Conservation (phyloP, 2,329 filamentous ascomycete species). For the Huntiella bhutanensis region DNA sequence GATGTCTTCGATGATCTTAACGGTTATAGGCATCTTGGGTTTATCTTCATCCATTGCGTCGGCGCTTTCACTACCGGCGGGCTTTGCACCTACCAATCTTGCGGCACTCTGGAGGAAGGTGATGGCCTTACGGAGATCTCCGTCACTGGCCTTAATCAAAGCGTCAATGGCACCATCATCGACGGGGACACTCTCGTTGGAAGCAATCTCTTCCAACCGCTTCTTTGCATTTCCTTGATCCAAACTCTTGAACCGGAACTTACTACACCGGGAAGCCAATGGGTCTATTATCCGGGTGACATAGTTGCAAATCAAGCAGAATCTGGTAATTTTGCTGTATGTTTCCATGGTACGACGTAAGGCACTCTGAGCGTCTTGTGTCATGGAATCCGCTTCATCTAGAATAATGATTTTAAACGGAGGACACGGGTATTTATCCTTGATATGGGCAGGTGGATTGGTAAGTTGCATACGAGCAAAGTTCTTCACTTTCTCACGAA, state of each 20-base stretch:
- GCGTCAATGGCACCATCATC: conserved; percentile 67
- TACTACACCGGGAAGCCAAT: conserved; percentile 78
- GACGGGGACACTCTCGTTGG: conserved; percentile 54
- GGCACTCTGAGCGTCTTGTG: conserved; percentile 88
- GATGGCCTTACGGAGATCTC: conserved; percentile 88
- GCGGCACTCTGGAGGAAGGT: conserved; percentile 94
- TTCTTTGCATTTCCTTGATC: conserved; percentile 69
- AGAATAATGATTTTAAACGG: conserved; percentile 98
- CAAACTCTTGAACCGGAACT: conserved; percentile 93
- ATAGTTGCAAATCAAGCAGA: conserved; percentile 97
- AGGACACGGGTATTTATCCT: conserved; percentile 67
- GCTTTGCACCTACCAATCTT: conserved; percentile 54
- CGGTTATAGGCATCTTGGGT: conserved; percentile 42
- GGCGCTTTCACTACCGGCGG: conserved; percentile 30
- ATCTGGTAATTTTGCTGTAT: conserved; percentile 87
- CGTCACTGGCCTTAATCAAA: conserved; percentile 73
- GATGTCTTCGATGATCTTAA: conserved; percentile 78
- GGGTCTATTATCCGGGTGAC: conserved; percentile 97
- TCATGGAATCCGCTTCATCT: conserved; percentile 98
- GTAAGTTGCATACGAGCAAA: conserved; percentile 92
- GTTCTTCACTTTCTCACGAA: conserved; percentile 94
- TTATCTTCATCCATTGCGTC: conserved; percentile 41
- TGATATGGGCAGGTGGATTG: conserved; percentile 52
- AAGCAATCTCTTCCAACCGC: conserved; percentile 66
- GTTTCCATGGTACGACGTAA: conserved; percentile 95